Evolutionary conservation across 169 alveolate genomes (phyloP).

Genomic region (Plasmodium knowlesi): DNA sequence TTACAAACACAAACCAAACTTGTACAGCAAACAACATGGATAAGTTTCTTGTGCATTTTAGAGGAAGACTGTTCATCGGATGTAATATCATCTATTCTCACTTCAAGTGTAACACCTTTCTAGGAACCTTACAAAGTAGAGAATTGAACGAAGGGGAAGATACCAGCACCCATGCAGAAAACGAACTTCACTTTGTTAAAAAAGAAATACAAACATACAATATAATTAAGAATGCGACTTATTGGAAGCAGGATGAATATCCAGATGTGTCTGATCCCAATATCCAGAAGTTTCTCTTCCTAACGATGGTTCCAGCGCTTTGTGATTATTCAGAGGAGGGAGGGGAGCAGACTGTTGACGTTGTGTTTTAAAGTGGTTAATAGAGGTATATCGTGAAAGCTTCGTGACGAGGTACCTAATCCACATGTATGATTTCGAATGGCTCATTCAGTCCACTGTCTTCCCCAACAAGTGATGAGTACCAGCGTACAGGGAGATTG

Average conservation of each 20-base stretch:
- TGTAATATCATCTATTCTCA: conserved; percentile 26
- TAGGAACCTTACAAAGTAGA: conserved; percentile 9
- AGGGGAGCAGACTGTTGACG: not conserved
- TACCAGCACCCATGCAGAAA: not conserved
- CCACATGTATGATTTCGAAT: not conserved
- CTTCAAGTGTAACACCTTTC: conserved; percentile 45
- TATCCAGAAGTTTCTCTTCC: conserved; percentile 31
- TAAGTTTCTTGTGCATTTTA: conserved; percentile 56
- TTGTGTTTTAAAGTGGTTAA: conserved; percentile 5
- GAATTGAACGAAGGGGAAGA: not conserved
- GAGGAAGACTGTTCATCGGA: conserved; percentile 68
- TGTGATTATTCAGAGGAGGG: not conserved
- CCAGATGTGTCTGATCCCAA: conserved; percentile 57
- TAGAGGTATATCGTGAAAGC: not conserved
- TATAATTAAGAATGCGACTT: conserved; percentile 21
- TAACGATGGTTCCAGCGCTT: conserved; percentile 7
- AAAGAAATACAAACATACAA: conserved; percentile 68
- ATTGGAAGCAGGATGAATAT: conserved; percentile 75
- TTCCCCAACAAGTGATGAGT: not conserved
- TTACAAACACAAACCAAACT: not conserved
- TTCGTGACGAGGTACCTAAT: not conserved
- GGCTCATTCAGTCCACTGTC: not conserved
- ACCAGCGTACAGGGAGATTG: not conserved
- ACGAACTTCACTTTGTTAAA: not conserved
- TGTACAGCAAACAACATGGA: not conserved